A percentile compares a stretch with the other conserved stretches of the same genome.
Evolutionary conservation across 2,329 filamentous ascomycete species (phyloP).

Genomic region (Phialemoniopsis sp.): DNA sequence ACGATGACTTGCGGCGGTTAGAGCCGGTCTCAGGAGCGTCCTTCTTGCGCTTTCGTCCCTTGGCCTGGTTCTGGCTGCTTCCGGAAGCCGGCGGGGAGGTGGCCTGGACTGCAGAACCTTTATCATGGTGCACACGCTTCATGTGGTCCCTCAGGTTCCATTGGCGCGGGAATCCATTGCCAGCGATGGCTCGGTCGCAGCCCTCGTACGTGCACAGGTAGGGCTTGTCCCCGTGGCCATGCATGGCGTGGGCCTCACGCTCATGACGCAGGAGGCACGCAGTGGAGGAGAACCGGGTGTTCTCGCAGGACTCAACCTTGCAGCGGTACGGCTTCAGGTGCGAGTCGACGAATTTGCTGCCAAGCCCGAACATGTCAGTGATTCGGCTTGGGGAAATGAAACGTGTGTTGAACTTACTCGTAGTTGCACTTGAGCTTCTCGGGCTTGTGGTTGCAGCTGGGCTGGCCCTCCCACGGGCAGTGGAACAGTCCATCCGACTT

Average conservation of each 20-base stretch:
- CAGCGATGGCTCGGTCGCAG: slow-evolving; percentile 76
- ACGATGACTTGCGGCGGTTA: slow-evolving; percentile 44
- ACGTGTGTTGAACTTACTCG: slow-evolving; percentile 63
- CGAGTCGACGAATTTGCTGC: slow-evolving; percentile 93
- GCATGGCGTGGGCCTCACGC: slow-evolving; percentile 91
- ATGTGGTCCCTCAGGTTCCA: slow-evolving; percentile 98
- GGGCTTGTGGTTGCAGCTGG: slow-evolving; percentile 78
- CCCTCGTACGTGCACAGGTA: slow-evolving; percentile 84
- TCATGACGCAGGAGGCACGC: slow-evolving; percentile 93
- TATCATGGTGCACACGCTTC: slow-evolving; percentile 82
- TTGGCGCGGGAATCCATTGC: slow-evolving; percentile 87
- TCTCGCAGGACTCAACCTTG: slow-evolving; percentile 79
- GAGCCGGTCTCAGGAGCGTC: slow-evolving; percentile 37
- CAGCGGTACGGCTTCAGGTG: slow-evolving; percentile 95
- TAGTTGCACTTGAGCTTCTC: slow-evolving; percentile 99
- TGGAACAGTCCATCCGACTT: slow-evolving; percentile 80
- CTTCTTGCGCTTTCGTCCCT: slow-evolving; percentile 56
- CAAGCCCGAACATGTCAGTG: slow-evolving; percentile 10
- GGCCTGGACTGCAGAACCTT: slow-evolving; percentile 28
- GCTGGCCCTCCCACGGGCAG: slow-evolving; percentile 77
- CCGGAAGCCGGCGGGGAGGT: slow-evolving; percentile 31
- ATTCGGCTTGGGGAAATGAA: neutral
- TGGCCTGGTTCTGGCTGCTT: slow-evolving; percentile 28
- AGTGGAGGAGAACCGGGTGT: slow-evolving; percentile 88
- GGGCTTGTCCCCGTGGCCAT: slow-evolving; percentile 89